These are phyloP conservation scores for Solanum chiquidenum DNA, from an alignment of 257 asterid genomes.

Conservation along the genomic window DNA sequence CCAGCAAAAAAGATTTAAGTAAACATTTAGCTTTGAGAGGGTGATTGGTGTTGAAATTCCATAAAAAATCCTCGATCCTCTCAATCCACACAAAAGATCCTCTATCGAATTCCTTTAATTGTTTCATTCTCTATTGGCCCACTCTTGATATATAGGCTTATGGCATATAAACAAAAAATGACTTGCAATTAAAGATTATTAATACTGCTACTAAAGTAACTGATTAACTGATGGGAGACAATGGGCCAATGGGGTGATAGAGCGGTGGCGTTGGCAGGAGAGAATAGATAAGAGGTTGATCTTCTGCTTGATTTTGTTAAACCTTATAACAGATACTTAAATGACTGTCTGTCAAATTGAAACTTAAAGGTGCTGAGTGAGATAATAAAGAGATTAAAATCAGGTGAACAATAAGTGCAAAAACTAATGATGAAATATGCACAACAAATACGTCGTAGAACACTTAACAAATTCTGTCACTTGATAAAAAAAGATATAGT, in stretches of 20 bases:
- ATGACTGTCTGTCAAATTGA: not conserved
- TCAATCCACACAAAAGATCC: not conserved
- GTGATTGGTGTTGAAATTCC: not conserved
- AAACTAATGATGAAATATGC: not conserved
- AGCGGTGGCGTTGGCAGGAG: not conserved
- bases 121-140: not conserved
- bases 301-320: not conserved
- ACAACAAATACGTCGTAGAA: not conserved
- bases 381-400: not conserved
- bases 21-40: not conserved
- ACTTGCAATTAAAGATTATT: not conserved
- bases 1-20: not conserved
- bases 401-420: not conserved
- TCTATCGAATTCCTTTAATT: not conserved
- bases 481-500: not conserved
- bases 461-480: not conserved
- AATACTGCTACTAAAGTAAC: not conserved
- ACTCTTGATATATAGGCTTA: not conserved
- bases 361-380: not conserved
- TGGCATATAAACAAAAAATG: not conserved
- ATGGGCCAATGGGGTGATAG: not conserved
- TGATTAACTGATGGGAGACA: not conserved
- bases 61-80: not conserved
- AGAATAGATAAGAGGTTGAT: not conserved
- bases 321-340: not conserved